Evolutionary conservation across 2,329 filamentous ascomycete species (phyloP), one percentile per base, ranked within the genome.

Genomic region (Diatrype stigma): DNA sequence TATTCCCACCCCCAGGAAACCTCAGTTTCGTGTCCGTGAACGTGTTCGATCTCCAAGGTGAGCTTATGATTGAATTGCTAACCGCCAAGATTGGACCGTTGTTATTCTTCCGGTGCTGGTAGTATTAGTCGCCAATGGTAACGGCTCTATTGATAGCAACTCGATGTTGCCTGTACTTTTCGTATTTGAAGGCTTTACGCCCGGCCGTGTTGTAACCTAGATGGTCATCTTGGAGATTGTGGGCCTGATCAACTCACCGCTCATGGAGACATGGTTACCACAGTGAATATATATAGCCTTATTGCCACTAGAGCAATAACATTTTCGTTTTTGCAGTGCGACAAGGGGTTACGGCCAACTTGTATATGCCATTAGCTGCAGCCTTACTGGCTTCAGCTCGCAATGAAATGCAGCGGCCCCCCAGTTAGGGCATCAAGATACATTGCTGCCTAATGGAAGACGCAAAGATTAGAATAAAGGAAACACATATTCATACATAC

Each of bases 151-250:
- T 2, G 48, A 46, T 38, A 42, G 37, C 35, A 48, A 48, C 45
- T 38, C 42, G 10, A 45, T 38, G 11, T 11, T 44, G 6, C 16
- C 21, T 3, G 32, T 30, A 6, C n/a, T 49, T 16, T 8, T 19
- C 28, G 28, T 49, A 3, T 46, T 46, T 16, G 28, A 26, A 40
- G 42, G 17, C 16, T 48, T 44, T 35, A 16, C 11, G 26, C 42
- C 10, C 7, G 42, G 48, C 12, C 48, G 42, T 2, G 46, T 46
- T 17, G 48, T 48, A 17, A 46, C 50, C 40, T 48, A 51, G 22
- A 46, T 35, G 23, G 48, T 48, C n/a, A 44, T 50, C 12, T 37
- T 55, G 16, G 48, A 45, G 7, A 40, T 52, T 42, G 46, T 46
- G 1, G 46, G 48, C 1, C 45, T 30, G 10, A 45, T 50, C 7